phyloP scores from a whole-genome alignment of 2,329 filamentous ascomycete species.

The Neofusicoccum umdonicola region DNA sequence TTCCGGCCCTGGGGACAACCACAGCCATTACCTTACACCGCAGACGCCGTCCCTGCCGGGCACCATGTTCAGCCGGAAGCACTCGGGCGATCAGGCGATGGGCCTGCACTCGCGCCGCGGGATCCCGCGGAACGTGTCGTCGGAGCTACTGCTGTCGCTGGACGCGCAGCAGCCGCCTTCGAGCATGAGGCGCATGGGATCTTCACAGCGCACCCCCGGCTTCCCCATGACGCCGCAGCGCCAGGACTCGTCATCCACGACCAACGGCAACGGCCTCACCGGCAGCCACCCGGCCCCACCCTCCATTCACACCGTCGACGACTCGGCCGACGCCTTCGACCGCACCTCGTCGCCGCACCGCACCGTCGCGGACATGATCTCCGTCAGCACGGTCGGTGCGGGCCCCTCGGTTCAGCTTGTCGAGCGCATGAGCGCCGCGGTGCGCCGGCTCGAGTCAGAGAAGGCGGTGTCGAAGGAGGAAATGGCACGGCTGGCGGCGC shows the following conservation, averaged over 20 bases:
- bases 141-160: constrained; percentile 28
- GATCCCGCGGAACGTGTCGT: constrained; percentile 31
- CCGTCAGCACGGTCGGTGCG: constrained; percentile 82
- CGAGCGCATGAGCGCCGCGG: constrained; percentile 90
- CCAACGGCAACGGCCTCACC: constrained; percentile 34
- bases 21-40: not conserved
- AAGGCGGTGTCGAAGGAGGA: constrained; percentile 89
- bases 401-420: constrained; percentile 93
- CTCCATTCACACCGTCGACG: constrained; percentile 44
- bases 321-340: constrained; percentile 51
- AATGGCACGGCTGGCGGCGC: constrained; percentile 71
- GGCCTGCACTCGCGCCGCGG: constrained; percentile 32
- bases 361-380: constrained; percentile 71
- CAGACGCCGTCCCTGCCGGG: constrained; percentile 12
- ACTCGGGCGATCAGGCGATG: constrained; percentile 35
- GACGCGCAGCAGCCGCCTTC: constrained; percentile 34
- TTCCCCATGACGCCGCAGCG: constrained; percentile 31
- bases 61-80: constrained; percentile 34
- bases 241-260: constrained; percentile 29
- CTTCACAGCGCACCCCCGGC: constrained; percentile 35
- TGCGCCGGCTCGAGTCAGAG: constrained; percentile 86
- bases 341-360: constrained; percentile 62
- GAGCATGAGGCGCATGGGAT: constrained; percentile 33
- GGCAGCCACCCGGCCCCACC: constrained; percentile 41
- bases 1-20: not conserved